phyloP scores from a whole-genome alignment of 202 grass and related monocot genomes.

The Bolboschoenoplectus hybrid region DNA sequence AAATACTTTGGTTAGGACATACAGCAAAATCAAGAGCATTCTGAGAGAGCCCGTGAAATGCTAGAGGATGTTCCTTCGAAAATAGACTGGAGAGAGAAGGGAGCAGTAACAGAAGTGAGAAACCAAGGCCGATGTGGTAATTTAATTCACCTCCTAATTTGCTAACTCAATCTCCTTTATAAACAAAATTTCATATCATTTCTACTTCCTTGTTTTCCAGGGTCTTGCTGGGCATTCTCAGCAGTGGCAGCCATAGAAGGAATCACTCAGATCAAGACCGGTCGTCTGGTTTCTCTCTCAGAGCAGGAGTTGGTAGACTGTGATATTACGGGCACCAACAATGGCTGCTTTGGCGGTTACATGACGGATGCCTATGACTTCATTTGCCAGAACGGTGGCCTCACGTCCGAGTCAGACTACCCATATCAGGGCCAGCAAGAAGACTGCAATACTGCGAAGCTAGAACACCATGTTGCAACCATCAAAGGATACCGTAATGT shows the following conservation, averaged over 20 bases:
- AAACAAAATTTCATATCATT: background rate
- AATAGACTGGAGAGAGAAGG: conserved; percentile 71
- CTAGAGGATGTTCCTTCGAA: conserved; percentile 32
- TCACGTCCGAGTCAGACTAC: conserved; percentile 58
- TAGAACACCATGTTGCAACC: conserved; percentile 51
- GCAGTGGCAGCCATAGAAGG: conserved; percentile 76
- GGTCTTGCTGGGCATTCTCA: conserved; percentile 78
- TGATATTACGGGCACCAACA: conserved; percentile 42
- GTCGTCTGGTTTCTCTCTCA: conserved; percentile 62
- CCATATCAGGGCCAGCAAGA: conserved; percentile 51
- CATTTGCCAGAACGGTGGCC: conserved; percentile 52
- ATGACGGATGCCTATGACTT: conserved; percentile 76
- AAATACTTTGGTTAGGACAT: conserved; percentile 28
- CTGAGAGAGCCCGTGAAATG: conserved; percentile 18
- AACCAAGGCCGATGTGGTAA: conserved; percentile 69
- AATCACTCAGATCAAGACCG: conserved; percentile 63
- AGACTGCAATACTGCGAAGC: conserved; percentile 49
- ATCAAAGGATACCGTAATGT: conserved; percentile 63
- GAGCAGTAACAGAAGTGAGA: conserved; percentile 58
- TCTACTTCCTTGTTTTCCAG: conserved; percentile 17
- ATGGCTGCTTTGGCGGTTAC: conserved; percentile 62
- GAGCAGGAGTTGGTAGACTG: conserved; percentile 90
- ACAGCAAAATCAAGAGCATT: conserved; percentile 16
- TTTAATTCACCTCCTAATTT: background rate
- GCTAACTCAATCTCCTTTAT: background rate